Evolutionary conservation across 192 early-diverging fungal species (phyloP), one percentile per base, ranked within the genome.

Genomic region (Umbelopsis sp.): DNA sequence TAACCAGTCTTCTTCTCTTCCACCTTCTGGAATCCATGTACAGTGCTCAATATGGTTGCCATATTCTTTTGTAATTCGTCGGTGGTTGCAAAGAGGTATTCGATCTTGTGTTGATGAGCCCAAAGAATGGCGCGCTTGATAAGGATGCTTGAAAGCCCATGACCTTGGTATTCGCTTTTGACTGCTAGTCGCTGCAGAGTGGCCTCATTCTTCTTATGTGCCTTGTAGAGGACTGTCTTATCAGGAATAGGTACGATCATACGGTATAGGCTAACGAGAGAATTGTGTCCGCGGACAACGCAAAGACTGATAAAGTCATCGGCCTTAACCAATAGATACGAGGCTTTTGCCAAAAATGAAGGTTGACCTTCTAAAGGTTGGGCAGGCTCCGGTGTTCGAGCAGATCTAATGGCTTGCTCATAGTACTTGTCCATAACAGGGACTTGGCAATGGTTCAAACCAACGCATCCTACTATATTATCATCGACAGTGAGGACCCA

Each of bases 401-500:
- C 32, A 24, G 25, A 68, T 24, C 70, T 65, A 21, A 54, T 1
- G 16, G 66, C 43, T 12, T 69, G 12, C 16, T 3, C 16, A 11
- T 25, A 9, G 5, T 45, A 52, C 20, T 70, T 65, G 25, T 74
- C 71, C 0, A 68, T 34, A 1, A 72, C 54, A 43, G 47, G 36
- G 0, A 38, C 34, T 36, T 50, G 29, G 32, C 44, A 44, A 20
- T 77, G 75, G 24, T 77, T 71, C 50, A 76, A 52, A 31, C 79
- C 79, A 67, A 77, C 49, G 51, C 74, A 76, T 12, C 79, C 79
- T 9, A 81, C 72, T 14, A 71, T 20, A 10, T 73, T 54, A 17
- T 52, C 79, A 34, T 77, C 71, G 0, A 81, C 44, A 3, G 79
- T 81, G 44, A 81, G 51, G 32, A 81, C 75, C 79, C 79, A 81